Evolutionary conservation across 2,329 filamentous ascomycete species (phyloP).

Genomic region (Zymoseptoria passerinii): DNA sequence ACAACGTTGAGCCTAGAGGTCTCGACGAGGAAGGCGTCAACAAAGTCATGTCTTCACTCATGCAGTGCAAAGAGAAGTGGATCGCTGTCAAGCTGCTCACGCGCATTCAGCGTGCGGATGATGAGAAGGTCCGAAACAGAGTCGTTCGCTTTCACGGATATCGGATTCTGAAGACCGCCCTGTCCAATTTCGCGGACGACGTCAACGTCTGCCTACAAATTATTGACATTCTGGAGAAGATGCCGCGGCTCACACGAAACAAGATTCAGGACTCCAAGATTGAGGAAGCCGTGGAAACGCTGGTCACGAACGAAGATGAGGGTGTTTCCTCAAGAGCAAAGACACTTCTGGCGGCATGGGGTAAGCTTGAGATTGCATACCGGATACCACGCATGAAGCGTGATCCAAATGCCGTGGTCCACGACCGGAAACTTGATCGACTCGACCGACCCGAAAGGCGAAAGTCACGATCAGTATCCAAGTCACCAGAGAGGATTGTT

Average conservation of each 20-base stretch:
- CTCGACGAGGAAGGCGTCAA: slow-evolving; percentile 77
- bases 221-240: slow-evolving; percentile 76
- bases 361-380: slow-evolving; percentile 81
- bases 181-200: slow-evolving; percentile 81
- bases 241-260: slow-evolving; percentile 87
- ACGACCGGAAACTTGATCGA: slow-evolving; percentile 54
- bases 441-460: slow-evolving; percentile 50
- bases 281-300: slow-evolving; percentile 65
- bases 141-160: slow-evolving; percentile 97
- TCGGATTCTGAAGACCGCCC: slow-evolving; percentile 79
- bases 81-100: slow-evolving; percentile 90
- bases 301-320: slow-evolving; percentile 56
- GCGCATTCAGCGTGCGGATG: slow-evolving; percentile 78
- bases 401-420: slow-evolving; percentile 53
- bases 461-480: slow-evolving; percentile 41
- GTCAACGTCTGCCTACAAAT: slow-evolving; percentile 83
- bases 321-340: slow-evolving; percentile 64
- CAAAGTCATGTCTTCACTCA: slow-evolving; percentile 91
- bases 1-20: slow-evolving; percentile 70
- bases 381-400: slow-evolving; percentile 85
- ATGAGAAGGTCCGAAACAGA: slow-evolving; percentile 76
- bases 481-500: slow-evolving; percentile 38
- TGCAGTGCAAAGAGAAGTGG: slow-evolving; percentile 99
- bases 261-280: slow-evolving; percentile 97
- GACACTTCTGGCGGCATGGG: slow-evolving; percentile 73